Evolutionary conservation across 2,329 filamentous ascomycete genomes (phyloP).

Genomic region (Grosmannia serpens): DNA sequence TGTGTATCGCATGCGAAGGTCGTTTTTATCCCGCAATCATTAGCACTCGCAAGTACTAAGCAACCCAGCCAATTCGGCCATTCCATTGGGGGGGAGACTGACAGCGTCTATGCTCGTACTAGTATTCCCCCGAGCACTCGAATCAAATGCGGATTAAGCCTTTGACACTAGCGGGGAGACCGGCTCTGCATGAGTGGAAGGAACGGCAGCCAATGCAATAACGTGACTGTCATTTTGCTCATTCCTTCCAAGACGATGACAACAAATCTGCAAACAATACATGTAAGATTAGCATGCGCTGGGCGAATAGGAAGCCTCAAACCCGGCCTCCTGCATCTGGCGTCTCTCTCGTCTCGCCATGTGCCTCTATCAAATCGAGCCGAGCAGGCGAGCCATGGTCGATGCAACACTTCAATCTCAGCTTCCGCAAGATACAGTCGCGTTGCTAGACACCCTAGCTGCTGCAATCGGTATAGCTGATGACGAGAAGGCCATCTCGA

Average conservation of each 20-base stretch:
- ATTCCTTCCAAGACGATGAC: not conserved
- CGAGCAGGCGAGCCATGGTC: not conserved
- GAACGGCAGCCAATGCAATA: not conserved
- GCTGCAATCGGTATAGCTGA: not conserved
- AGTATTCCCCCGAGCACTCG: not conserved
- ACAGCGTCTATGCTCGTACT: not conserved
- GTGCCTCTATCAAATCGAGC: not conserved
- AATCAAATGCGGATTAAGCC: not conserved
- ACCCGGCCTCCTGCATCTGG: not conserved
- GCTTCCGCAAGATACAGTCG: not conserved
- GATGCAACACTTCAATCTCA: not conserved
- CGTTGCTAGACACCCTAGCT: not conserved
- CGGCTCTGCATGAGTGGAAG: slow-evolving; percentile 1
- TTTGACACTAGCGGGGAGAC: not conserved
- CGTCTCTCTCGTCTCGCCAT: not conserved
- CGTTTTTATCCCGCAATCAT: not conserved
- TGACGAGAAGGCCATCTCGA: not conserved
- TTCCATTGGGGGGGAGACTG: not conserved
- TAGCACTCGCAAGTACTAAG: too few relatives aligned
- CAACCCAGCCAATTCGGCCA: not conserved
- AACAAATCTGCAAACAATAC: not conserved
- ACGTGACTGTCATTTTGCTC: not conserved
- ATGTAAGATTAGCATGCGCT: not conserved
- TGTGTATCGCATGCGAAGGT: not conserved
- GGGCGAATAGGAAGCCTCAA: not conserved